Base-by-base conservation (phyloP, 805 yeast genomes). In the Tetrapisispora fleetii region DNA sequence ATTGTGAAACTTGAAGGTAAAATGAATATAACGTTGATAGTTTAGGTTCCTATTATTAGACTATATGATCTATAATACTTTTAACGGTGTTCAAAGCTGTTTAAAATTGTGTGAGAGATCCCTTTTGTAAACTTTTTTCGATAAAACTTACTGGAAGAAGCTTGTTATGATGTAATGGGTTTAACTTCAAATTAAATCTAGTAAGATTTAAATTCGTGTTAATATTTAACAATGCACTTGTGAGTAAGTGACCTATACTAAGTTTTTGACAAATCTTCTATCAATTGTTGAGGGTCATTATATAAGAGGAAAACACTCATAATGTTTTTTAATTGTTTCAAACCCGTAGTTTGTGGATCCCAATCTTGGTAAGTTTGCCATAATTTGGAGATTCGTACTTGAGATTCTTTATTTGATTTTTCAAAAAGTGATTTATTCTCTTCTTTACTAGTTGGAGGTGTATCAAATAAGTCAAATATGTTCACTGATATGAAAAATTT, bases 321-420 rank as follows among this genome's bases (percentile, higher is more conserved):
- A 1, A 65, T 58, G 22, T 55, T 58, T 43, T 57, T 60, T 41
- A 66, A 44, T 30, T 58, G 62, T 27, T 54, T 57, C 18, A 66
- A 50, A 1, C 68, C 68, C 36, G 61, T 60, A 1, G 66, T 60
- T 17, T 64, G 65, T 2, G 70, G 70, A 37, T 56, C 52, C 67
- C 69, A 66, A 2, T 45, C 41, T 46, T 59, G 58, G 32, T 64
- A 66, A 8, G 54, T 43, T 9, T 52, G 53, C 64, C 67, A 65
- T 6, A 65, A 45, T 21, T 55, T 54, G n/a, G 40, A 41, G 18
- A 66, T 21, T 32, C 66, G 53, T 17, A 35, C 32, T 16, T 48
- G 37, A 0, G 68, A 57, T 41, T 62, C 69, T 21, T 48, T 41
- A 10, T 52, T 52, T 14, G 57, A 51, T 28, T 54, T 53, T 27